Base-by-base conservation (phyloP, 73 alveolate genomes). In the Paramecium caudatum region DNA sequence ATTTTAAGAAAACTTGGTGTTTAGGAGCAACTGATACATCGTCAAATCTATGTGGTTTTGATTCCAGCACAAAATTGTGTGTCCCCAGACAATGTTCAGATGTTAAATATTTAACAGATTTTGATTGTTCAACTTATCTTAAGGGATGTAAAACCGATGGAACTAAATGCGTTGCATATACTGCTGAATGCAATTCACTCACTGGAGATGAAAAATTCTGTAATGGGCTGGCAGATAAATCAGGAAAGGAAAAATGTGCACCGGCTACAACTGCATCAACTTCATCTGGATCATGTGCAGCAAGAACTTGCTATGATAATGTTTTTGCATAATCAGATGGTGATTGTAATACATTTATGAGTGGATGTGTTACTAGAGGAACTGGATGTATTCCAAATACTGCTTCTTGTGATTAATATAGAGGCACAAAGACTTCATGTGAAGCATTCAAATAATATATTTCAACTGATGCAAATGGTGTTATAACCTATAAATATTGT, bases 71-170 rank as follows among this genome's bases (percentile, higher is more conserved):
- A 3, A 33, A 33, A 65, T n/a, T n/a, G n/a, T 65, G 83, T 16
- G 47, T 49, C 4, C 16, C 3, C 21, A 30, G 83, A 33, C 17
- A 12, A 10, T 65, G 83, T 30, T 7, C 17, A 10, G 49, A 65
- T 65, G 50, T 49, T 32, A 32, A 3, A 1, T 74, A 8, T 41
- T 19, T 15, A 4, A 74, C 88, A 6, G 50, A n/a, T 68, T 32
- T 10, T 32, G 88, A 74, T 74, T 74, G 88, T 13, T 39, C 36
- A 21, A 74, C 17, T n/a, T 65, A 65, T 33, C 34, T 65, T 15
- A 65, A 36, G 17, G 34, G 50, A 32, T 65, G 83, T 15, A 65
- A 65, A 43, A 65, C 83, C 3, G 15, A 65, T 65, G 83, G 83
- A 10, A 32, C 12, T n/a, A 16, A 16, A 33, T 65, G 83, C 34